A percentile compares a stretch with the other conserved stretches of the same genome.
Evolutionary conservation across 805 yeast species (phyloP).

Genomic region (Alloascoidea hylecoeti): DNA sequence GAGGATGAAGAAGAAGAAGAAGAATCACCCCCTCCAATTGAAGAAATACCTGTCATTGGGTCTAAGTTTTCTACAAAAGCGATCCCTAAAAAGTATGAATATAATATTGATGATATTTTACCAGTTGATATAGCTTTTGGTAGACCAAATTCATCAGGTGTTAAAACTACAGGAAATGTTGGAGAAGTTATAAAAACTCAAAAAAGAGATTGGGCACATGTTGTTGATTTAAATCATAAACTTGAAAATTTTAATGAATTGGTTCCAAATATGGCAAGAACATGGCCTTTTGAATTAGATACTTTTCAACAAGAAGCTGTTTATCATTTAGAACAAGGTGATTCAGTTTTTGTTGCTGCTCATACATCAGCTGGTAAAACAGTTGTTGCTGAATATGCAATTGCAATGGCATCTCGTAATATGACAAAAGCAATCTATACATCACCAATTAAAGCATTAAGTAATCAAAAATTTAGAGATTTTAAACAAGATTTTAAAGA

Average conservation of each 20-base stretch:
- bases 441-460: conserved; percentile 85
- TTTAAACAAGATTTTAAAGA: conserved; percentile 70
- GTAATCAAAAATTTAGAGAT: conserved; percentile 84
- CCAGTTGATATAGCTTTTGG: conserved; percentile 37
- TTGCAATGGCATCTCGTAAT: conserved; percentile 89
- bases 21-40: background rate
- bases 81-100: conserved; percentile 5
- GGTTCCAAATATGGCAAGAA: conserved; percentile 86
- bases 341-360: conserved; percentile 96
- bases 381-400: conserved; percentile 96
- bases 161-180: conserved; percentile 6
- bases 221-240: conserved; percentile 74
- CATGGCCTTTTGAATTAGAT: conserved; percentile 92
- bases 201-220: conserved; percentile 84
- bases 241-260: conserved; percentile 77
- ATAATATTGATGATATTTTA: conserved; percentile 28
- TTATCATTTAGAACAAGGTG: conserved; percentile 93
- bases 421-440: conserved; percentile 97
- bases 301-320: conserved; percentile 95
- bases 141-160: conserved; percentile 16
- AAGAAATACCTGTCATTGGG: conserved; percentile 2
- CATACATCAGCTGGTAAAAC: conserved; percentile 99
- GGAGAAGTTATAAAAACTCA: conserved; percentile 7
- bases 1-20: conserved; percentile 7
- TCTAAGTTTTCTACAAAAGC: conserved; percentile 3